These are phyloP conservation scores for Septoria petroselini DNA, from an alignment of 2,329 filamentous ascomycete species.

Conservation along the genomic window DNA sequence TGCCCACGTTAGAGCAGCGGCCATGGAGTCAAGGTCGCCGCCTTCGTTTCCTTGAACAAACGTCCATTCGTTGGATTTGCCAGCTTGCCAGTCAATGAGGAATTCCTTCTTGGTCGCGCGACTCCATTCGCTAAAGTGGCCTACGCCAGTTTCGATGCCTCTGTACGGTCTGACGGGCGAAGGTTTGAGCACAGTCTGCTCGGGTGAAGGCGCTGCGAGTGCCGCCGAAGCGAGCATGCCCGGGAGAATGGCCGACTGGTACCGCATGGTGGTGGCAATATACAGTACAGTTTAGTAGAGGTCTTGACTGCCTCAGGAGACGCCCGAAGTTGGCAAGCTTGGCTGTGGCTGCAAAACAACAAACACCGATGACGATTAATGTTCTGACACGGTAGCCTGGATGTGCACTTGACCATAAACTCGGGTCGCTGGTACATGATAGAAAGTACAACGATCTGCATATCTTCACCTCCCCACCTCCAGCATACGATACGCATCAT, in stretches of 20 bases:
- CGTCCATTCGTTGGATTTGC: conserved; percentile 44
- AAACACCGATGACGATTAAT: too few species aligned
- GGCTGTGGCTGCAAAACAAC: too few species aligned
- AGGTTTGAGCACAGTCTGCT: conserved; percentile 13
- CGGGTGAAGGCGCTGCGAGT: conserved; percentile 11
- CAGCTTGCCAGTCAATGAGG: conserved; percentile 48
- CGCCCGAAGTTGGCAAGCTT: too few species aligned
- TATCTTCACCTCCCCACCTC: conserved; percentile 54
- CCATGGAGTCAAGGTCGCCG: conserved; percentile 47
- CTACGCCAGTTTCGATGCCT: conserved; percentile 45
- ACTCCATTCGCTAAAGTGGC: conserved; percentile 51
- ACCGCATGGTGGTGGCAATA: conserved; percentile 4
- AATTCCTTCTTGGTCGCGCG: conserved; percentile 48
- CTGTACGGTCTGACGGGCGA: conserved; percentile 17
- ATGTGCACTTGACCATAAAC: too few species aligned
- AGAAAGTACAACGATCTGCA: too few species aligned
- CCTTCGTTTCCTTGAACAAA: conserved; percentile 49
- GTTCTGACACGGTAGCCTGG: too few species aligned
- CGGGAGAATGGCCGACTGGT: not conserved
- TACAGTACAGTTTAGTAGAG: too few species aligned
- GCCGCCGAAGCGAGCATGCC: conserved; percentile 12
- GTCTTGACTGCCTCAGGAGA: too few species aligned
- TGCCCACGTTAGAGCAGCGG: conserved; percentile 48
- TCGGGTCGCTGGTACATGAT: too few species aligned
- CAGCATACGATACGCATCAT: conserved; percentile 57